Base-by-base conservation (phyloP, 257 asterid species). In the Echium plantagineum region DNA sequence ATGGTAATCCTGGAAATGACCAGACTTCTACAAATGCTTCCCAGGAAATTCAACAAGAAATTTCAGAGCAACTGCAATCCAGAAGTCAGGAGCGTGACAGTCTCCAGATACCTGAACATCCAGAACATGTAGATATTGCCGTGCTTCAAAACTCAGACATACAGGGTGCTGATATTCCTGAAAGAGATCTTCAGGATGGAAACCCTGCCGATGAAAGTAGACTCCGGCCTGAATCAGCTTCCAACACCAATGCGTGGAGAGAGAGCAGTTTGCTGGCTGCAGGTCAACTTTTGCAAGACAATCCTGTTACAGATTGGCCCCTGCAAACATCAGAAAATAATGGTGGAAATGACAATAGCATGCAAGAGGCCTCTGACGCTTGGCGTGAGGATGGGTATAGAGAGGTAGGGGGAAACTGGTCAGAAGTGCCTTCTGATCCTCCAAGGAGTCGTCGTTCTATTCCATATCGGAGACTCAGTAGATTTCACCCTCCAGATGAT, bases 401-500 rank as follows among this genome's bases (percentile, higher is more conserved):
- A 61, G 98, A 82, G 76, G 79, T 84, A 67, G 83, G 55, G 42
- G 83, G 71, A 57, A 80, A 74, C 77, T 88, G 90, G 97, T 74
- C 90, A 12, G 84, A 69, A 66, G 85, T 84, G 64, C 91, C 85
- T 77, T 71, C 83, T 24, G 90, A 82, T 74, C 97, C 88, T 72
- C 82, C 94, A 59, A 82, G 97, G 81, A 81, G 81, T 78, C 82
- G 83, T 26, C 74, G 74, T 64, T 67, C 95, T 42, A 63, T 72
- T 71, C 82, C 83, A 21, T 54, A 62, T 24, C 73, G 95, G 66
- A 79, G 97, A 71, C 60, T 49, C 51, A 67, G 80, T 71, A 75
- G 97, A 78, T 91, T 88, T 73, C 94, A 84, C 69, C 94, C 94
- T 22, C 94, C 95, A 18, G 95, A 85, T 63, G 98, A 88, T 57